Evolutionary conservation across 164 flowering plant species (phyloP).

Genomic region (Liriodendron chinense): DNA sequence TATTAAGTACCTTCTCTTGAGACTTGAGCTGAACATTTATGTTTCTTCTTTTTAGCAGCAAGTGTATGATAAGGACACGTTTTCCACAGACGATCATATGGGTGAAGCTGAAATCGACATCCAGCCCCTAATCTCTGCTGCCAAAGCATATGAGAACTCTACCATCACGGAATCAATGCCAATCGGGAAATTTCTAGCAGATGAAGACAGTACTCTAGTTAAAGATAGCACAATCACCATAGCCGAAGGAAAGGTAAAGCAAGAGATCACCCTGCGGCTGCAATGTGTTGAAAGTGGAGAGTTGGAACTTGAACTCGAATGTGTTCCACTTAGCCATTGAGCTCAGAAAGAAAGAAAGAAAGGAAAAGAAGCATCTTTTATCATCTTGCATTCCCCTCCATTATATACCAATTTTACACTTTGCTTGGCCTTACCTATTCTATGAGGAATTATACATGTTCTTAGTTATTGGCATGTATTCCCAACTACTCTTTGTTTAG

Average conservation of each 20-base stretch:
- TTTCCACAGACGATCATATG: conserved; percentile 81
- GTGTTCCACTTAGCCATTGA: conserved; percentile 36
- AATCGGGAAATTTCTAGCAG: conserved; percentile 66
- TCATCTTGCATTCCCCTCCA: neutral
- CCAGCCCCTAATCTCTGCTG: conserved; percentile 69
- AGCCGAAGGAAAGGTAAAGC: conserved; percentile 42
- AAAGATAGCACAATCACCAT: conserved; percentile 58
- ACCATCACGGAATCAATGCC: conserved; percentile 40
- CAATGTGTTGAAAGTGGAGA: conserved; percentile 87
- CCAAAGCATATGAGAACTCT: conserved; percentile 63
- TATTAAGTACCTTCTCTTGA: too few species aligned
- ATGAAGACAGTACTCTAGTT: conserved; percentile 54
- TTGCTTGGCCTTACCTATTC: neutral
- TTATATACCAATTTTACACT: neutral
- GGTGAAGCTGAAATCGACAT: conserved; percentile 95
- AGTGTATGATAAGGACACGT: conserved; percentile 91
- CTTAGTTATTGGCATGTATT: neutral
- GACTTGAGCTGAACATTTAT: too few species aligned
- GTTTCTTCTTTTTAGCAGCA: conserved; percentile 40
- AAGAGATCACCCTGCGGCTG: conserved; percentile 38
- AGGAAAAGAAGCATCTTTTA: neutral
- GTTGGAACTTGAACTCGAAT: conserved; percentile 34
- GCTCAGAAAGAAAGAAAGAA: neutral
- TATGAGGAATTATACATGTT: neutral
- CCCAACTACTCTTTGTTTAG: neutral